Conservation (phyloP, 1,284 basidiomycete genomes). For the Sporisorium iseilematis-ciliati region DNA sequence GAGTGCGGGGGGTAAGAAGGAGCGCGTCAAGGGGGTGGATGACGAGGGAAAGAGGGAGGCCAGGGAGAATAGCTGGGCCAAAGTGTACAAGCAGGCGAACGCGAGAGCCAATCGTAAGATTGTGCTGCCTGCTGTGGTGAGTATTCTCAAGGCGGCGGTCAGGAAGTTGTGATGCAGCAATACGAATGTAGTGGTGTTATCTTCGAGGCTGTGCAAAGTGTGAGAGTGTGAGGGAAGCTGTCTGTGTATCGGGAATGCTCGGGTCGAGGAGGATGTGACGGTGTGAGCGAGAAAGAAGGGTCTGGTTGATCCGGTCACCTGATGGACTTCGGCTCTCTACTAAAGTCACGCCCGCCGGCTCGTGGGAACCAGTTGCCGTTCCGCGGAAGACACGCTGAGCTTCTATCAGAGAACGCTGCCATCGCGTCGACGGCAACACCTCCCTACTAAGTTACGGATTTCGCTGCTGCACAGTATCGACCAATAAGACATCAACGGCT, state of each 20-base stretch:
- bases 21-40: constrained; percentile 52
- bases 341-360: too few relatives aligned
- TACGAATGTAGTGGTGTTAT: neutral
- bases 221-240: neutral
- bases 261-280: neutral
- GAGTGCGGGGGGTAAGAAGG: constrained; percentile 49
- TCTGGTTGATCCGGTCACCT: neutral
- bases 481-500: too few relatives aligned
- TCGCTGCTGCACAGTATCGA: too few relatives aligned
- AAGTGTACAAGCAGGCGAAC: constrained; percentile 61
- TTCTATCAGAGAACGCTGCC: too few relatives aligned
- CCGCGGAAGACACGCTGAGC: too few relatives aligned
- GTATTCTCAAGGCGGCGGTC: constrained; percentile 37
- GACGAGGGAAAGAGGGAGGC: constrained; percentile 26
- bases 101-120: constrained; percentile 65
- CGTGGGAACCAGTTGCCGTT: too few relatives aligned
- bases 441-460: too few relatives aligned
- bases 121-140: constrained; percentile 56
- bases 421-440: too few relatives aligned
- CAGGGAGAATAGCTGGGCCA: constrained; percentile 27
- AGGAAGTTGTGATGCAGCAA: constrained; percentile 26
- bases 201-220: constrained; percentile 1
- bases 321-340: neutral
- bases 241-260: neutral
- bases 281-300: neutral